These are phyloP conservation scores for Kazachstania africana DNA, from an alignment of 805 yeast genomes.

Conservation along the genomic window DNA sequence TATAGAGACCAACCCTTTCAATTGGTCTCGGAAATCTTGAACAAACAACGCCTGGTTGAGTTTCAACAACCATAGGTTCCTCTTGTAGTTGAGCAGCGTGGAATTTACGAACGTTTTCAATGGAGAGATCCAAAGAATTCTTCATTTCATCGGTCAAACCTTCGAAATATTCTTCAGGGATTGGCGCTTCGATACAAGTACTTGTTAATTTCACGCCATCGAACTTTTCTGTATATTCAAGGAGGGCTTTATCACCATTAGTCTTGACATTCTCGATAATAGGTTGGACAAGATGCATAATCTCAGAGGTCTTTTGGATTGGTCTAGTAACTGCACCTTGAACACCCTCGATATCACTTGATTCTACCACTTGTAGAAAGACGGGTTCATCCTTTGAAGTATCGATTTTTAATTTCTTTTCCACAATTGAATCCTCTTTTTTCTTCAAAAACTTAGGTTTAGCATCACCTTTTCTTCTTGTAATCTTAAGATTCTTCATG, in stretches of 20 bases:
- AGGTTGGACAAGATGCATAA: slow-evolving; percentile 86
- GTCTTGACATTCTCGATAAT: slow-evolving; percentile 67
- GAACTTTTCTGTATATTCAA: slow-evolving; percentile 85
- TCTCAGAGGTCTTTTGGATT: slow-evolving; percentile 86
- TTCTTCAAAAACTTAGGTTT: slow-evolving; percentile 57
- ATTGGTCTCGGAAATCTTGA: slow-evolving; percentile 93
- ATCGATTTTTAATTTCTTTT: slow-evolving; percentile 11
- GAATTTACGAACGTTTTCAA: slow-evolving; percentile 79
- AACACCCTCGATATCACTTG: slow-evolving; percentile 31
- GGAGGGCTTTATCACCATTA: slow-evolving; percentile 75
- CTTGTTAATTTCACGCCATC: slow-evolving; percentile 65
- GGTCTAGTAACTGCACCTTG: slow-evolving; percentile 72
- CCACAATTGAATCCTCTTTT: slow-evolving; percentile 10
- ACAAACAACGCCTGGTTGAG: slow-evolving; percentile 88
- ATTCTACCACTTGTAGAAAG: slow-evolving; percentile 16
- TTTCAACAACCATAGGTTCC: slow-evolving; percentile 71
- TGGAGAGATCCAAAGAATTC: slow-evolving; percentile 79
- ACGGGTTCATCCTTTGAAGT: slow-evolving; percentile 13
- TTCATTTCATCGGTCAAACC: slow-evolving; percentile 63
- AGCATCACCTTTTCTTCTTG: slow-evolving; percentile 94
- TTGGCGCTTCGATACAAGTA: slow-evolving; percentile 83
- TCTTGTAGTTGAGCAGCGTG: slow-evolving; percentile 84
- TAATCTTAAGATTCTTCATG: slow-evolving; percentile 71
- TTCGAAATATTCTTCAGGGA: slow-evolving; percentile 63
- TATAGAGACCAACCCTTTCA: slow-evolving; percentile 87